Evolutionary conservation across 31 red algal species (phyloP).

Genomic region (Pterothamnion heteromorphum): DNA sequence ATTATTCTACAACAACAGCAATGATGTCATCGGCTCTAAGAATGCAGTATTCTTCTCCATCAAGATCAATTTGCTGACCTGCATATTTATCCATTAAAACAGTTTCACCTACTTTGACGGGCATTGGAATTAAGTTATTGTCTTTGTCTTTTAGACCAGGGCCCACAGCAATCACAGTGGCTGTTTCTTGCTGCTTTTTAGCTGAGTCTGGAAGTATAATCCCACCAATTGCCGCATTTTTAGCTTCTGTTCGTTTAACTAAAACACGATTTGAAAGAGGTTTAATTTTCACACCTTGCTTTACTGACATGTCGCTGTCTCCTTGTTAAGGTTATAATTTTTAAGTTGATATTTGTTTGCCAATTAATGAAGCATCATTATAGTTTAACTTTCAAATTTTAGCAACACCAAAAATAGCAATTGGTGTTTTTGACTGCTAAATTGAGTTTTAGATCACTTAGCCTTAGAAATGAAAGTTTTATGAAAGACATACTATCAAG

Average conservation of each 20-base stretch:
- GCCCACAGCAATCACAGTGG: conserved; percentile 77
- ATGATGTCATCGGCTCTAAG: conserved; percentile 76
- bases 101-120: conserved; percentile 72
- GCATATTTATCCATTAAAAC: conserved; percentile 82
- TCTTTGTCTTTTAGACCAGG: conserved; percentile 83
- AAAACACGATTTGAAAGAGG: conserved; percentile 82
- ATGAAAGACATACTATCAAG: too few species aligned
- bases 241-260: conserved; percentile 64
- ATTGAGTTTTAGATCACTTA: too few species aligned
- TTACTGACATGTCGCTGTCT: too few species aligned
- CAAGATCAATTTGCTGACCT: conserved; percentile 80
- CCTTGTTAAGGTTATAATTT: too few species aligned
- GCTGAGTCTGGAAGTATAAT: conserved; percentile 68
- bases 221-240: conserved; percentile 65
- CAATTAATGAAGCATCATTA: too few species aligned
- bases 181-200: conserved; percentile 61
- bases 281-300: neutral
- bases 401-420: too few species aligned
- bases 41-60: conserved; percentile 70
- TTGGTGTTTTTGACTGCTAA: too few species aligned
- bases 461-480: too few species aligned
- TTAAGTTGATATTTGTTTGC: too few species aligned
- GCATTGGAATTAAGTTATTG: conserved; percentile 73
- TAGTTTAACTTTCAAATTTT: too few species aligned
- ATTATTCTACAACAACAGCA: conserved; percentile 40